A percentile compares a stretch with the other conserved stretches of the same genome.
phyloP scores from a whole-genome alignment of 1,284 basidiomycete species.

The Tausonia pullulans region DNA sequence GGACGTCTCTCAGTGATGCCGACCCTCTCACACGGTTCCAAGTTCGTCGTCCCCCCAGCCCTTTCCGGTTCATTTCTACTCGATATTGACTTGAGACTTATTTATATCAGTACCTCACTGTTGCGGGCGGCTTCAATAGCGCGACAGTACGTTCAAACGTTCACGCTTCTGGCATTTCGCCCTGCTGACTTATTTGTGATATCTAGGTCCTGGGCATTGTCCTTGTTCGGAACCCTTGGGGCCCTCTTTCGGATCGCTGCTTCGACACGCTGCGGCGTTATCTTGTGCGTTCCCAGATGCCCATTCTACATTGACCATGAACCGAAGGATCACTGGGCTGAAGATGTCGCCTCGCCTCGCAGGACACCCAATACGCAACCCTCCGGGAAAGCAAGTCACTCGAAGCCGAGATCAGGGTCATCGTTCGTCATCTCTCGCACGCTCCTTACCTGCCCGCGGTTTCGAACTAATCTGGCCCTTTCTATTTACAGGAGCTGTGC shows the following conservation, averaged over 20 bases:
- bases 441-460: not conserved
- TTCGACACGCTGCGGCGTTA: not conserved
- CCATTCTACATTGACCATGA: no score
- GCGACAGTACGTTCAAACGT: not conserved
- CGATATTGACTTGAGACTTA: not conserved
- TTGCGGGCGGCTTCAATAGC: conserved; percentile 7
- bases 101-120: not conserved
- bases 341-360: no score
- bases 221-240: conserved; percentile 1
- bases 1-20: conserved; percentile 6
- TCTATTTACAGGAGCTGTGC: no score
- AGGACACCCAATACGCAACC: not conserved
- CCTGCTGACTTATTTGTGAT: not conserved
- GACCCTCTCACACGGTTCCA: not conserved
- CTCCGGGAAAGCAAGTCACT: not conserved
- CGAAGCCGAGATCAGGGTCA: conserved; percentile 1
- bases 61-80: not conserved
- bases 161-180: not conserved
- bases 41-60: not conserved
- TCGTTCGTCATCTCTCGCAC: not conserved
- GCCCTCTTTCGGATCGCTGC: not conserved
- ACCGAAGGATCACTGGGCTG: no score
- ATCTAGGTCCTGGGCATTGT: conserved; percentile 1
- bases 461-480: no score
- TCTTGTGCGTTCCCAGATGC: not conserved